Evolutionary conservation across 139 green algal genomes (phyloP).

Genomic region (Auxenochlorella protothecoides): DNA sequence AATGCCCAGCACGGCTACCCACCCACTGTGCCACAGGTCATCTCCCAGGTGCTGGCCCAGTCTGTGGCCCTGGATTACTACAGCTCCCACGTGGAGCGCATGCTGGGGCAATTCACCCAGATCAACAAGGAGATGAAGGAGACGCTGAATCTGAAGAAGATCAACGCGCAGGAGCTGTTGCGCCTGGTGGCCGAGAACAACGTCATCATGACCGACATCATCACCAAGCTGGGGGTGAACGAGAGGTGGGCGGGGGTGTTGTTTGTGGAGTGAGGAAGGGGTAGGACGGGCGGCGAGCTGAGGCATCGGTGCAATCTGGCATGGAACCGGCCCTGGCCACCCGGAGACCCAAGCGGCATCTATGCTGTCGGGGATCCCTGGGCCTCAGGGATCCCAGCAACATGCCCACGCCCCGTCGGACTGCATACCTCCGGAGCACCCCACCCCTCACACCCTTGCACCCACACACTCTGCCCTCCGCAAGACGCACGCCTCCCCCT

Average conservation of each 20-base stretch:
- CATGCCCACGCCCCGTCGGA: no score
- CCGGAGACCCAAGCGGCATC: no score
- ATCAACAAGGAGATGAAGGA: constrained; percentile 48
- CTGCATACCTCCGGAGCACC: no score
- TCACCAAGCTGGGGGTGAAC: constrained; percentile 46
- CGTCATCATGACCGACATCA: constrained; percentile 52
- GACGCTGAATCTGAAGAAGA: constrained; percentile 29
- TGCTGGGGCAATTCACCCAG: constrained; percentile 39
- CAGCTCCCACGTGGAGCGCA: constrained; percentile 36
- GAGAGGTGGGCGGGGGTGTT: constrained; percentile 11
- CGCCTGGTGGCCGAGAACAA: constrained; percentile 51
- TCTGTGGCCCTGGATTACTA: constrained; percentile 53
- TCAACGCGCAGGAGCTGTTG: constrained; percentile 39
- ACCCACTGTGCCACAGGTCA: constrained; percentile 3
- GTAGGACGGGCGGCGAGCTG: background rate
- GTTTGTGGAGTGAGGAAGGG: background rate
- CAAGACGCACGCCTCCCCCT: background rate
- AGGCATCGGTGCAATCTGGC: background rate
- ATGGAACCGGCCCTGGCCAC: no score
- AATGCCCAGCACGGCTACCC: no score
- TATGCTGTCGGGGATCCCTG: no score
- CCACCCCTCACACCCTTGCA: no score
- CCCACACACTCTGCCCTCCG: no score
- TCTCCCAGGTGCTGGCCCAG: constrained; percentile 43
- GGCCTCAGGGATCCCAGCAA: no score